Percentiles rank a stretch among this genome's conserved stretches.
Conservation (phyloP, 495 filamentous ascomycete species). For the Aspergillus saccharolyticus region DNA sequence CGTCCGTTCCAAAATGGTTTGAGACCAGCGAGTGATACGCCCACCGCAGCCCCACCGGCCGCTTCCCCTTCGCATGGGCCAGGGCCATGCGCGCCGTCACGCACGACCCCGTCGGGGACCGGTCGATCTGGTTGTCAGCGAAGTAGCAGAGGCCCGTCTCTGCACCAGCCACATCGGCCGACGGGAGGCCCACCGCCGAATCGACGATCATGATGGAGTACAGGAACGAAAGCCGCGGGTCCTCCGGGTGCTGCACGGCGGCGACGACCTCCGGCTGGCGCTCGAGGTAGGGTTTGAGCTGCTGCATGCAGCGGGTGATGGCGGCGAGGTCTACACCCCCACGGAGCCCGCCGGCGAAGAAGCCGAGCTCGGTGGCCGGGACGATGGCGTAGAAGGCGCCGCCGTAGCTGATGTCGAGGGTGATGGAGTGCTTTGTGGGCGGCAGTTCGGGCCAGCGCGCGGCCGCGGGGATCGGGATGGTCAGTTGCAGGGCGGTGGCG, state of each 20-base stretch:
- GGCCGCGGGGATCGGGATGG: constrained; percentile 17
- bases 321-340: constrained; percentile 14
- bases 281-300: constrained; percentile 17
- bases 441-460: constrained; percentile 22
- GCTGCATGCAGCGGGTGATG: constrained; percentile 9
- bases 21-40: constrained; percentile 28
- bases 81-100: constrained; percentile 19
- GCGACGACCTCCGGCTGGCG: constrained; percentile 10
- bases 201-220: constrained; percentile 27
- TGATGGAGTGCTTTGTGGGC: constrained; percentile 4
- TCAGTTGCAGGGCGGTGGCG: constrained; percentile 11
- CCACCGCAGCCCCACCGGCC: constrained; percentile 15
- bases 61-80: constrained; percentile 17
- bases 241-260: constrained; percentile 17
- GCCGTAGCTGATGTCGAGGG: constrained; percentile 22
- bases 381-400: constrained; percentile 26
- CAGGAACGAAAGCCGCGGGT: constrained; percentile 18
- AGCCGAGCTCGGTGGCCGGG: constrained; percentile 18
- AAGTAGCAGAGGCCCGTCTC: constrained; percentile 25
- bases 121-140: constrained; percentile 24
- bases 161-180: constrained; percentile 7
- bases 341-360: constrained; percentile 13
- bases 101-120: constrained; percentile 25
- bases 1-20: constrained; percentile 16
- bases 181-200: constrained; percentile 7